phyloP scores from a whole-genome alignment of 345 rosid species.

The Cardamine resedifolia region DNA sequence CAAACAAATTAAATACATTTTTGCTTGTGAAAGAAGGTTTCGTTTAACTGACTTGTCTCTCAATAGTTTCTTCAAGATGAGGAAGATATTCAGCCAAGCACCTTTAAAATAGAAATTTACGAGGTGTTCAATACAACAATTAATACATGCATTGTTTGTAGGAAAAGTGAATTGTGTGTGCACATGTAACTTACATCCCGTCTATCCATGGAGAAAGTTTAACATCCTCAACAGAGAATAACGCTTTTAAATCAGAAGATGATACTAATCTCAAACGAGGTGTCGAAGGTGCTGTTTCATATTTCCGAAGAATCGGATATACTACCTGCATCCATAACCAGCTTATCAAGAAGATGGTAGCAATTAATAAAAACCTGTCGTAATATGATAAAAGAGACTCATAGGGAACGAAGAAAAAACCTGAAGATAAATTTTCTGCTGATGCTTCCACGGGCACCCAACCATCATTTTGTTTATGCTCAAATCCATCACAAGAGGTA shows the following conservation, averaged over 20 bases:
- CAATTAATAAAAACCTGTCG: background rate
- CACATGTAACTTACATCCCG: constrained; percentile 65
- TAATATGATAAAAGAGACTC: background rate
- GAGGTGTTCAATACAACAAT: background rate
- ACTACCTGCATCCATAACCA: constrained; percentile 53
- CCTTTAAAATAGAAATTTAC: constrained; percentile 49
- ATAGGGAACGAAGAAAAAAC: constrained; percentile 43
- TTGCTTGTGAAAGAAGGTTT: background rate
- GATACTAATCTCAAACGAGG: constrained; percentile 83
- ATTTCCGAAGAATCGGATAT: constrained; percentile 78
- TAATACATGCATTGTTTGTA: constrained; percentile 12
- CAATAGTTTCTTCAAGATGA: constrained; percentile 79
- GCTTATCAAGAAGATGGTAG: background rate
- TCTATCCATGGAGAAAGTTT: constrained; percentile 92
- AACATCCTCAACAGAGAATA: constrained; percentile 80
- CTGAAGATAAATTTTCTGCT: constrained; percentile 90
- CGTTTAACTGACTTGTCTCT: constrained; percentile 63
- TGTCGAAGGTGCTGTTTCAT: constrained; percentile 63
- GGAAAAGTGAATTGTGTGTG: background rate
- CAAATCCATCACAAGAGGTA: constrained; percentile 77
- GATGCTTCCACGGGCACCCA: constrained; percentile 88
- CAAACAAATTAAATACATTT: background rate
- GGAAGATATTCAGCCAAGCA: constrained; percentile 99
- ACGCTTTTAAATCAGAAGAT: constrained; percentile 61
- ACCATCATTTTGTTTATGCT: constrained; percentile 76